Base-by-base conservation (phyloP, 306 rosid species). In the Trichosanthes truncata region DNA sequence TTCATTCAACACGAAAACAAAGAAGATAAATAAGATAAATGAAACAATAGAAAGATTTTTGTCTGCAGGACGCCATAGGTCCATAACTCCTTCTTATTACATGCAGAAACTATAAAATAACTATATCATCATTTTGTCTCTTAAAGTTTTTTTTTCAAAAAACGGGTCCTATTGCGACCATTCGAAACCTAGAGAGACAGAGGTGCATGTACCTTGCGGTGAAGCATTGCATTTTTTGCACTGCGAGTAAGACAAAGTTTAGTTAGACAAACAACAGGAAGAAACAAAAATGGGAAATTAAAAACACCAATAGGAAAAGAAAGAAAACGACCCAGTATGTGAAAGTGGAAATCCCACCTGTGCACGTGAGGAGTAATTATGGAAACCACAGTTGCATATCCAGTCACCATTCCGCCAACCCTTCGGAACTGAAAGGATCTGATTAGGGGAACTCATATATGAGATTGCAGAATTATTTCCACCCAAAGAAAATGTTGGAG, bases 391-490 rank as follows among this genome's bases (percentile, higher is more conserved):
- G 82, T 81, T 86, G 85, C 99, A 95, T 67, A 95, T 26, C 99
- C 99, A 95, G 79, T 95, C 99, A 45, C 99, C 99, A 84, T 78
- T 89, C 18, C 94, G 97, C 97, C 97, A 95, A 14, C 93, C 97
- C 80, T 89, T 95, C 7, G 88, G 90, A 78, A 78, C 84, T 31
- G 89, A 78, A 67, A 67, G 84, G 43, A 79, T 81, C 79, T 84
- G 91, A 76, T 81, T 85, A 76, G 84, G 25, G 38, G 90, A 82
- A 82, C 82, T 90, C 61, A 82, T 87, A 81, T 81, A 85, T 3
- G 89, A 82, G 87, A 89, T 83, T 48, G 86, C 90, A 86, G 85
- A 80, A 79, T 81, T 75, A 86, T 80, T 87, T 74, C 89, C 92
- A 81, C 87, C 90, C 4, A 87, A 78, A 63, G 89, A 68, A 96